phyloP scores from a whole-genome alignment of 1,284 basidiomycete species.

The Melampsora larici-populina region DNA sequence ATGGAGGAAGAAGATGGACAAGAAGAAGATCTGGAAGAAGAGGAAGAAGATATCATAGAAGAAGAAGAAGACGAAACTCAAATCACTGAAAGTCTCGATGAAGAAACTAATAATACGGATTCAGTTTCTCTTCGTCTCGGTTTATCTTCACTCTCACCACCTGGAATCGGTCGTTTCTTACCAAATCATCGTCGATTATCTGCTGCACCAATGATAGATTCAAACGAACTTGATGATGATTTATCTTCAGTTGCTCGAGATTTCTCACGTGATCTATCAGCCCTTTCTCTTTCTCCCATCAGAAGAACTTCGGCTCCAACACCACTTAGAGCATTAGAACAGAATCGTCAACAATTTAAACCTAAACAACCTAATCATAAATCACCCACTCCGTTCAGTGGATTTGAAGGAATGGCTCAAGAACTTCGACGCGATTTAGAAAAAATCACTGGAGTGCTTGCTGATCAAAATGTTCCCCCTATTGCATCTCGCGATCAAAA shows the following conservation, averaged over 20 bases:
- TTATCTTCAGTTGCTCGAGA: conserved; percentile 20
- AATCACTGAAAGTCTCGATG: background rate
- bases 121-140: conserved; percentile 24
- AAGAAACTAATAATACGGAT: conserved; percentile 4
- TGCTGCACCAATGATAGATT: conserved; percentile 8
- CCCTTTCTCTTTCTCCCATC: conserved; percentile 38
- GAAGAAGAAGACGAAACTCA: conserved; percentile 25
- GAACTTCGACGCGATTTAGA: conserved; percentile 31
- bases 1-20: background rate
- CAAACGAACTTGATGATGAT: conserved; percentile 15
- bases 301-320: conserved; percentile 31
- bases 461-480: background rate
- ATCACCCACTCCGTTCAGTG: conserved; percentile 17
- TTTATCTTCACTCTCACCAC: conserved; percentile 40
- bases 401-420: conserved; percentile 39
- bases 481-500: conserved; percentile 13
- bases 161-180: conserved; percentile 30
- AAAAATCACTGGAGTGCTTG: background rate
- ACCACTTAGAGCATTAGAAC: background rate
- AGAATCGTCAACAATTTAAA: conserved; percentile 17
- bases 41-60: conserved; percentile 18
- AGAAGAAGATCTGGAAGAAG: background rate
- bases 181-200: conserved; percentile 25
- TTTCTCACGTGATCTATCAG: conserved; percentile 39
- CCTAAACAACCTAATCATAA: background rate